Percentiles rank a stretch among this genome's conserved stretches.
phyloP scores from a whole-genome alignment of 495 filamentous ascomycete species.

The Penicillium crystallinum region DNA sequence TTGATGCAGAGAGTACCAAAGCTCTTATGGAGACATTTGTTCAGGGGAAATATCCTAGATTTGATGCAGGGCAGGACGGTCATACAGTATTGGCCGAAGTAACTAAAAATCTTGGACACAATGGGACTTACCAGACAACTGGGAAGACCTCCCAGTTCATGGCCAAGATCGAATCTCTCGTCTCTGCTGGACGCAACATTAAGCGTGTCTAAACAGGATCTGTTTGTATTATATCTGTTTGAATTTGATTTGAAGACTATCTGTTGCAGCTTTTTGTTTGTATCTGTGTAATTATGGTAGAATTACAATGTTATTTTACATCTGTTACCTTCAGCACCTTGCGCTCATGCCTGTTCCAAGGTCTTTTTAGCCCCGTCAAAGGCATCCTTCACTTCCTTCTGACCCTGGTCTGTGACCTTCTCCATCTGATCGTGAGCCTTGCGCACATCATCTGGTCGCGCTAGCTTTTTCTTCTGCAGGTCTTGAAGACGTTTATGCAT shows the following conservation, averaged over 20 bases:
- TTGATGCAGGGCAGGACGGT: conserved; percentile 14
- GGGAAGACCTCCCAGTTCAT: conserved; percentile 40
- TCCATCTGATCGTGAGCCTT: conserved; percentile 66
- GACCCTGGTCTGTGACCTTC: conserved; percentile 65
- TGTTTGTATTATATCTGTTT: conserved; percentile 26
- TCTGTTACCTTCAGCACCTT: too few species aligned
- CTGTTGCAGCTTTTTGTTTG: conserved; percentile 4
- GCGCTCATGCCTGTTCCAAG: conserved; percentile 45
- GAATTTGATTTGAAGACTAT: too few species aligned
- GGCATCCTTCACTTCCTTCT: conserved; percentile 59
- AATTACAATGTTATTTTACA: too few species aligned
- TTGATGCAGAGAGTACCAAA: conserved; percentile 54
- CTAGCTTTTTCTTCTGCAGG: conserved; percentile 51
- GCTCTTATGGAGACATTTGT: conserved; percentile 70
- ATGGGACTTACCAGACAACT: conserved; percentile 39
- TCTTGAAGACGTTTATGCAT: conserved; percentile 63
- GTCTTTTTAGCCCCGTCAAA: conserved; percentile 62
- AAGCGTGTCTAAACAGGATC: conserved; percentile 23
- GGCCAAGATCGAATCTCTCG: conserved; percentile 39
- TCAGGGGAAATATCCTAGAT: conserved; percentile 40
- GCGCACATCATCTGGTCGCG: conserved; percentile 60
- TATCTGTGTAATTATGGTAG: too few species aligned
- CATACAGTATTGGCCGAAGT: conserved; percentile 32
- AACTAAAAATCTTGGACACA: conserved; percentile 37
- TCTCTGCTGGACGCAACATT: conserved; percentile 25